Conservation (phyloP, 1,284 basidiomycete genomes). For the Ustanciosporium gigantosporum region DNA sequence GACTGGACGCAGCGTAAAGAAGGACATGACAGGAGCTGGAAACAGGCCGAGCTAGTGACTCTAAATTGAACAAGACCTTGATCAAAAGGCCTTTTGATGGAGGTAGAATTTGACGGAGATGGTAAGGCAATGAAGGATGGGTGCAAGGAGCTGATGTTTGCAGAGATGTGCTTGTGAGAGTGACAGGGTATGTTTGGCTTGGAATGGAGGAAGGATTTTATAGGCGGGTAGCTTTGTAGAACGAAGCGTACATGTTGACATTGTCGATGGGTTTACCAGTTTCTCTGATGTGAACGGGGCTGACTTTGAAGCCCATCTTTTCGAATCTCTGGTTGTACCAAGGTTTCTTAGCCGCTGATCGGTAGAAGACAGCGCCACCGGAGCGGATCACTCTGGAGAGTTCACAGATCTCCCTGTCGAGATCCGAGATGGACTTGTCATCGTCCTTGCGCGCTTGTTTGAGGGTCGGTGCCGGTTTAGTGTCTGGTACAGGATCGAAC, state of each 20-base stretch:
- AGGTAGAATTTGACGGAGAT: no score
- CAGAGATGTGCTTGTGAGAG: no score
- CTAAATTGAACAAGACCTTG: no score
- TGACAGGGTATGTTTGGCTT: no score
- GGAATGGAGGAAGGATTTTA: no score
- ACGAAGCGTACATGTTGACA: conserved; percentile 69
- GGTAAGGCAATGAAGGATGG: no score
- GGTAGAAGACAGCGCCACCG: conserved; percentile 73
- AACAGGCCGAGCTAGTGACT: no score
- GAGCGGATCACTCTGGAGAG: conserved; percentile 69
- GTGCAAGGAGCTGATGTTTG: no score
- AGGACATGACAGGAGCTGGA: no score
- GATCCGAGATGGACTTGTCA: conserved; percentile 64
- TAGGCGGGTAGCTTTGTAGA: conserved; percentile 61
- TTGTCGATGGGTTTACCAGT: conserved; percentile 66
- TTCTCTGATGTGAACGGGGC: conserved; percentile 57
- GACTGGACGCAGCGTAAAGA: no score
- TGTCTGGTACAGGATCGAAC: conserved; percentile 69
- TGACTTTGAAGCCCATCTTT: conserved; percentile 61
- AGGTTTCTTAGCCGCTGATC: conserved; percentile 72
- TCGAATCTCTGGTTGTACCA: conserved; percentile 74
- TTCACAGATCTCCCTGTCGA: conserved; percentile 70
- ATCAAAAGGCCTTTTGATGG: no score
- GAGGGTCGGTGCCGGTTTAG: conserved; percentile 61
- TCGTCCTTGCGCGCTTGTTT: conserved; percentile 60